Percentiles rank a stretch among this genome's conserved stretches.
phyloP scores from a whole-genome alignment of 495 filamentous ascomycete genomes.

The Aspergillus haitiensis region DNA sequence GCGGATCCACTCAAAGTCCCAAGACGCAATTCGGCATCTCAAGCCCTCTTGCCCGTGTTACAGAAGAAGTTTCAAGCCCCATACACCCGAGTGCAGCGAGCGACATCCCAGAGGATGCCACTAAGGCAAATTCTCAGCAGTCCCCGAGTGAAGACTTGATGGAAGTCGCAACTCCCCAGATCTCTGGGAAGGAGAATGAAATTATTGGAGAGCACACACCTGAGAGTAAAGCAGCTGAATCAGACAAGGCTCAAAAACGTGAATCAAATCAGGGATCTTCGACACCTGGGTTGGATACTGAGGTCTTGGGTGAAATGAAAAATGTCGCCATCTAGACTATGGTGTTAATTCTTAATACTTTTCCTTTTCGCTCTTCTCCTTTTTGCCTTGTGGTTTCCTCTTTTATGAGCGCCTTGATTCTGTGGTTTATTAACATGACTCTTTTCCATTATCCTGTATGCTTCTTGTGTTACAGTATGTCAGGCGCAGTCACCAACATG shows the following conservation, averaged over 20 bases:
- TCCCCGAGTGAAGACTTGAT: conserved; percentile 43
- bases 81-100: conserved; percentile 34
- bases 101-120: conserved; percentile 34
- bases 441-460: conserved; percentile 14
- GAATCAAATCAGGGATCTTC: conserved; percentile 33
- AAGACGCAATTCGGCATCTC: conserved; percentile 52
- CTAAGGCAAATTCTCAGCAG: conserved; percentile 35
- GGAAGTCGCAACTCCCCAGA: conserved; percentile 47
- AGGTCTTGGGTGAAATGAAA: conserved; percentile 56
- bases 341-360: conserved; percentile 16
- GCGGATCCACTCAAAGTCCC: conserved; percentile 48
- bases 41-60: conserved; percentile 54
- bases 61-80: conserved; percentile 48
- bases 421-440: conserved; percentile 6
- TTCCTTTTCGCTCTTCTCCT: conserved; percentile 18
- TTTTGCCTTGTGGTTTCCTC: conserved; percentile 12
- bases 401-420: conserved; percentile 31
- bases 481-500: conserved; percentile 20
- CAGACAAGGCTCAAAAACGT: conserved; percentile 35
- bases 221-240: conserved; percentile 27
- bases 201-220: conserved; percentile 28
- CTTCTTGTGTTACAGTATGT: conserved; percentile 15
- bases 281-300: conserved; percentile 34
- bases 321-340: conserved; percentile 52
- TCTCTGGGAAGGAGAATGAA: conserved; percentile 42